phyloP scores from a whole-genome alignment of 139 green algal genomes.

The Chlorella sp. region DNA sequence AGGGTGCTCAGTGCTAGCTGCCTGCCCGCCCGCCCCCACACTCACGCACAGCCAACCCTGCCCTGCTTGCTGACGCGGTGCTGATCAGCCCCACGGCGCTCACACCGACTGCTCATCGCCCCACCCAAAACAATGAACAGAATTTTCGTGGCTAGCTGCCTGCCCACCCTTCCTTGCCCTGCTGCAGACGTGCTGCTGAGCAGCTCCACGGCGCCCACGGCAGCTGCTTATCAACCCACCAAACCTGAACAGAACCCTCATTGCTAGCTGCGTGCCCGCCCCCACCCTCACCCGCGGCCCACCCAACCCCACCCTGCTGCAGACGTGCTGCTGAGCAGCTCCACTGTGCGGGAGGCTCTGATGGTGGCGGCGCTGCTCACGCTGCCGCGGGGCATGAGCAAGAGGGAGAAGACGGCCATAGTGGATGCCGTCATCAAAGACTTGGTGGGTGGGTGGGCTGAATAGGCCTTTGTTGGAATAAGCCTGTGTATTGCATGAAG shows the following conservation, averaged over 20 bases:
- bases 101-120: background rate
- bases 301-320: background rate
- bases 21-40: background rate
- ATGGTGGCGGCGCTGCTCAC: conserved; percentile 69
- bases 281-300: background rate
- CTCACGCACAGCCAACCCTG: background rate
- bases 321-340: conserved; percentile 71
- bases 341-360: conserved; percentile 73
- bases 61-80: no score
- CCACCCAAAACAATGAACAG: no score
- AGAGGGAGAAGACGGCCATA: conserved; percentile 45
- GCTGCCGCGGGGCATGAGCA: conserved; percentile 56
- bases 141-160: no score
- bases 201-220: conserved; percentile 67
- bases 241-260: no score
- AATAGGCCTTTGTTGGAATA: no score
- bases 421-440: conserved; percentile 71
- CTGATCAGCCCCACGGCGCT: background rate
- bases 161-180: no score
- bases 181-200: conserved; percentile 66
- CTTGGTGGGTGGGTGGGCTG: conserved; percentile 51
- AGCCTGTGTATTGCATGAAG: no score
- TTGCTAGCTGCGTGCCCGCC: background rate
- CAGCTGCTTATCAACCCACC: no score
- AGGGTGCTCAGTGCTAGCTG: background rate